Base-by-base conservation (phyloP, 352 stramenopile species). In the Phytophthora fragariae region DNA sequence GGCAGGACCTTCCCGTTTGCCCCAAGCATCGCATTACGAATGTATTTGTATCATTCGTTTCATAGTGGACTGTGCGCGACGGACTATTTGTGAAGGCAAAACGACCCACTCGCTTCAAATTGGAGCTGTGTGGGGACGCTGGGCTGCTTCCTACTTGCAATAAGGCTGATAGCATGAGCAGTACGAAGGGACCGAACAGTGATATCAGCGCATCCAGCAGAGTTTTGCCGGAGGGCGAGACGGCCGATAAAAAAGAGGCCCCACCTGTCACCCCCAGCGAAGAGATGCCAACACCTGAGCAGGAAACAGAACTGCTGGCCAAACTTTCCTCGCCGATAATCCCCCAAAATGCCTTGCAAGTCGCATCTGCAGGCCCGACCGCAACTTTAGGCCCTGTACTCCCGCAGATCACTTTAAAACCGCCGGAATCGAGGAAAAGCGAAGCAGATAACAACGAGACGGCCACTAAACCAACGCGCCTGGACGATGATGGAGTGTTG, bases 11-110 rank as follows among this genome's bases (percentile, higher is more conserved):
- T 0, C 27, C 27, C 27, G 27, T 31, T 31, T 31, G 11, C 9
- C 35, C 12, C 10, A 11, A 41, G 9, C 7, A 15, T 44, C 37
- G 10, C 37, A 11, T 15, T 44, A 15, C 4, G 3, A 46, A n/a
- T 46, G 37, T 50, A 68, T 29, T 62, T 12, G 37, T 53, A 52
- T 24, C 50, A 57, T 35, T 57, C 19, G 24, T 35, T 41, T 19
- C 17, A 24, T 75, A 17, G n/a, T 54, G 35, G 47, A 39, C 37
- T 46, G 37, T 19, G 31, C 29, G 24, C 33, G 52, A 24, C 19
- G n/a, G 4, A 41, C 50, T 75, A 74, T 75, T 71, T 74, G 39
- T 44, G 50, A 70, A 44, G 47, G 59, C 55, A 74, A 74, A 77
- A 77, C 70, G 69, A 72, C 57, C 29, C 19, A 33, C 31, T 57